These are phyloP conservation scores for Aspergillus bombycis DNA, from an alignment of 2,329 filamentous ascomycete genomes.

Conservation along the genomic window DNA sequence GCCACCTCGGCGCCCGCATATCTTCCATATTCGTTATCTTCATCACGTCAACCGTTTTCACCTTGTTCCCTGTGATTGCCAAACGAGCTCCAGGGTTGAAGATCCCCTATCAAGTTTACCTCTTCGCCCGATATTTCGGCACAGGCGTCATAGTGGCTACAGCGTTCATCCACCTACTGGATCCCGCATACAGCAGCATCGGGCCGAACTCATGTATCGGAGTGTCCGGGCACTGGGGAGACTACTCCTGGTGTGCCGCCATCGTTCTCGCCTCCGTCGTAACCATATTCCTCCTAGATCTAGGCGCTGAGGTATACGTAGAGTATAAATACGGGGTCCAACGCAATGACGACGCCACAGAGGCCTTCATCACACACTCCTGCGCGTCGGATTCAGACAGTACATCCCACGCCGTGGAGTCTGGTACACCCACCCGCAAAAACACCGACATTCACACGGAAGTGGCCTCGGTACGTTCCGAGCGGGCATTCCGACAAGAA, in stretches of 20 bases:
- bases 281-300: constrained; percentile 56
- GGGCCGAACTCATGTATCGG: constrained; percentile 55
- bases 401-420: not conserved
- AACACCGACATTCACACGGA: constrained; percentile 2
- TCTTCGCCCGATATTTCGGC: constrained; percentile 53
- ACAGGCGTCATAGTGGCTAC: constrained; percentile 53
- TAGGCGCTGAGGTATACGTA: constrained; percentile 55
- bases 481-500: constrained; percentile 40
- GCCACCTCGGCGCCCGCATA: constrained; percentile 48
- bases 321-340: constrained; percentile 51
- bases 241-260: constrained; percentile 57
- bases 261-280: constrained; percentile 54
- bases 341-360: constrained; percentile 21
- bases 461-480: constrained; percentile 14
- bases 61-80: constrained; percentile 53
- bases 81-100: constrained; percentile 41
- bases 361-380: constrained; percentile 20
- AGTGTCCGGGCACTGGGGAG: constrained; percentile 56
- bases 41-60: constrained; percentile 44
- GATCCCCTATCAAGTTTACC: constrained; percentile 48
- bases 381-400: not conserved
- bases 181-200: constrained; percentile 49
- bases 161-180: constrained; percentile 52
- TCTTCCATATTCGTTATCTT: constrained; percentile 51
- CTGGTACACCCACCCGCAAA: not conserved